Conservation (phyloP, 768 basidiomycete species). For the Suillus subluteus region DNA sequence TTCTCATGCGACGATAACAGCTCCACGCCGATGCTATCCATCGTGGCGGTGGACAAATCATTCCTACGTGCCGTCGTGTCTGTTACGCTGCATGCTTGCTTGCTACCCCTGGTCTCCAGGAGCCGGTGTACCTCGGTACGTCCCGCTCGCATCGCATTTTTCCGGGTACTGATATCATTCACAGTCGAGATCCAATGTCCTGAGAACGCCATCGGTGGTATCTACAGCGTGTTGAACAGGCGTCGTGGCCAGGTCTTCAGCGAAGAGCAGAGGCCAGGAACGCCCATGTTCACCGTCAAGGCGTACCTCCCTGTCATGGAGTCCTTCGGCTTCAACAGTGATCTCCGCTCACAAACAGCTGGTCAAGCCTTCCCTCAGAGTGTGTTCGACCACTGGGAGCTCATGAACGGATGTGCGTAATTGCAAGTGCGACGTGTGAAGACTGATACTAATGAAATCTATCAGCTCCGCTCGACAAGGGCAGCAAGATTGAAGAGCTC, state of each 20-base stretch:
- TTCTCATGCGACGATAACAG: slow-evolving; percentile 39
- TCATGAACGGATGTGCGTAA: slow-evolving; percentile 79
- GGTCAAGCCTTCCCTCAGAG: slow-evolving; percentile 99
- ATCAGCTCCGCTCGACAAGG: slow-evolving; percentile 83
- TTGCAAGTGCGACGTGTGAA: neutral
- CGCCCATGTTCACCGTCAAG: slow-evolving; percentile 99
- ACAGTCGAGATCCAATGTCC: slow-evolving; percentile 98
- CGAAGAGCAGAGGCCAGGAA: slow-evolving; percentile 95
- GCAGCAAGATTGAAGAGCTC: slow-evolving; percentile 87
- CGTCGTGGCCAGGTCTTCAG: slow-evolving; percentile 98
- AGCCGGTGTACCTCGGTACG: slow-evolving; percentile 92
- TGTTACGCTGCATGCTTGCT: slow-evolving; percentile 95
- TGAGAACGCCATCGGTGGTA: slow-evolving; percentile 96
- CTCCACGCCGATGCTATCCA: slow-evolving; percentile 99
- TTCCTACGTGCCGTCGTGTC: slow-evolving; percentile 95
- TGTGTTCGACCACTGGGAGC: slow-evolving; percentile 93
- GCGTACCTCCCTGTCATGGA: slow-evolving; percentile 91
- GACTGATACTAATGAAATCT: slow-evolving; percentile 13
- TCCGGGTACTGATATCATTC: slow-evolving; percentile 17
- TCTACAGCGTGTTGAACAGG: slow-evolving; percentile 93
- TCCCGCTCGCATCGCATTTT: slow-evolving; percentile 6
- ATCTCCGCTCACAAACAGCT: slow-evolving; percentile 87
- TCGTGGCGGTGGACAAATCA: slow-evolving; percentile 98
- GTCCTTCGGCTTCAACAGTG: slow-evolving; percentile 98
- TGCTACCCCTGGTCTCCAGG: slow-evolving; percentile 89